Conservation (phyloP, 2,329 filamentous ascomycete genomes). For the Fusarium xyrophilum region DNA sequence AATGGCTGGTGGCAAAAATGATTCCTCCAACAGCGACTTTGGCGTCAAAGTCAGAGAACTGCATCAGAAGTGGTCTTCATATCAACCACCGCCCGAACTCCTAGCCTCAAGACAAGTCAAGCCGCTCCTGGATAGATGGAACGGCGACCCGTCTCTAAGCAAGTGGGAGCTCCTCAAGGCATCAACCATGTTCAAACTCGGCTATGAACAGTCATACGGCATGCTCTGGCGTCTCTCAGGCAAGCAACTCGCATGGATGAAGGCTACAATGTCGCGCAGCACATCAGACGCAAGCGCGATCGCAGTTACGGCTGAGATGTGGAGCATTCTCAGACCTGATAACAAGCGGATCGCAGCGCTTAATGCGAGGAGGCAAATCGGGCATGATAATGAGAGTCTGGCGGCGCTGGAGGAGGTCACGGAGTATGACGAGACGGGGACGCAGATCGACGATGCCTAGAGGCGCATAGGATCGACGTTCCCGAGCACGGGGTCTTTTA, state of each 20-base stretch:
- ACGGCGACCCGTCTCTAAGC: constrained; percentile 40
- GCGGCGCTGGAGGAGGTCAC: constrained; percentile 39
- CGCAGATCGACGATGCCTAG: constrained; percentile 44
- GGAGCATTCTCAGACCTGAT: constrained; percentile 49
- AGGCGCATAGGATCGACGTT: constrained; percentile 11
- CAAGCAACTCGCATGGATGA: constrained; percentile 56
- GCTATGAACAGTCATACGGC: constrained; percentile 32
- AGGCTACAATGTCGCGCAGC: constrained; percentile 44
- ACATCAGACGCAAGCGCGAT: constrained; percentile 32
- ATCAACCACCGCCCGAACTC: constrained; percentile 47
- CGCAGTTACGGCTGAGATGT: constrained; percentile 48
- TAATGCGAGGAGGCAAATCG: constrained; percentile 24
- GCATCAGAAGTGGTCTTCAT: constrained; percentile 52
- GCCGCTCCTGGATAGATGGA: constrained; percentile 41
- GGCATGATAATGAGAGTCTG: constrained; percentile 35
- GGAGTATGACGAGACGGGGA: constrained; percentile 42
- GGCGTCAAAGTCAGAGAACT: constrained; percentile 45
- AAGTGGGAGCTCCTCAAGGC: constrained; percentile 60
- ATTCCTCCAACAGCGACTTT: constrained; percentile 44
- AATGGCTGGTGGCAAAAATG: not conserved
- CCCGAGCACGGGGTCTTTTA: constrained; percentile 2
- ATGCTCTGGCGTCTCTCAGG: constrained; percentile 60
- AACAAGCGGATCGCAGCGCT: constrained; percentile 39
- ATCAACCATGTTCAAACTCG: constrained; percentile 55
- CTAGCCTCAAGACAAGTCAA: constrained; percentile 38